phyloP scores from a whole-genome alignment of 352 stramenopile species.

The Globisporangium paddicum region DNA sequence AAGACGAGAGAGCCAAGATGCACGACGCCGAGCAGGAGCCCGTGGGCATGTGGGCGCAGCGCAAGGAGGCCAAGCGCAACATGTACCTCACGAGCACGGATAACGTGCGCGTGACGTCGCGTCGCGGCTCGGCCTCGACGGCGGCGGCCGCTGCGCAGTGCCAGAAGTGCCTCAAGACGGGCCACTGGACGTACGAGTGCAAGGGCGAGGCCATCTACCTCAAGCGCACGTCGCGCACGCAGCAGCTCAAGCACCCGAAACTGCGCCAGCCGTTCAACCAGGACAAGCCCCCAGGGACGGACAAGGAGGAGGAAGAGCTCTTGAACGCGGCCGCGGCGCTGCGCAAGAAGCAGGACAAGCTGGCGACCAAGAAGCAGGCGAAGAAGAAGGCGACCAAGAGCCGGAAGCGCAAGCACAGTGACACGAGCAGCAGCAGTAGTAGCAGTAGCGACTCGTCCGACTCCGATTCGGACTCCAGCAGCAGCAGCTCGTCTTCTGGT shows the following conservation, averaged over 20 bases:
- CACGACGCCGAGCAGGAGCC: slow-evolving; percentile 34
- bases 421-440: slow-evolving; percentile 29
- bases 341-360: slow-evolving; percentile 17
- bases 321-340: slow-evolving; percentile 9
- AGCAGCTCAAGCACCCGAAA: slow-evolving; percentile 78
- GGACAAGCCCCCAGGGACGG: slow-evolving; percentile 58
- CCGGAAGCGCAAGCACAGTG: slow-evolving; percentile 16
- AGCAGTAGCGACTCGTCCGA: slow-evolving; percentile 20
- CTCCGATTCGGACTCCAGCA: slow-evolving; percentile 25
- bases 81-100: slow-evolving; percentile 85
- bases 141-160: slow-evolving; percentile 42
- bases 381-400: slow-evolving; percentile 14
- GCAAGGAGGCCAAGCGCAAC: slow-evolving; percentile 72
- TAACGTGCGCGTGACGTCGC: slow-evolving; percentile 47
- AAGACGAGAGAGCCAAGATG: slow-evolving; percentile 15
- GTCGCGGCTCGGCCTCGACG: slow-evolving; percentile 23
- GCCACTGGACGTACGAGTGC: slow-evolving; percentile 88
- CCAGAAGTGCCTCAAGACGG: slow-evolving; percentile 76
- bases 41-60: slow-evolving; percentile 56
- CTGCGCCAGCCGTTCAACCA: slow-evolving; percentile 78
- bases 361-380: slow-evolving; percentile 4
- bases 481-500: slow-evolving; percentile 10
- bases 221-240: slow-evolving; percentile 64
- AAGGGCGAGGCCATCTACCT: slow-evolving; percentile 83
- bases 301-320: slow-evolving; percentile 27